Percentiles rank a stretch among this genome's conserved stretches.
Conservation (phyloP, 768 basidiomycete genomes). For the Leucosporidium yakuticum region DNA sequence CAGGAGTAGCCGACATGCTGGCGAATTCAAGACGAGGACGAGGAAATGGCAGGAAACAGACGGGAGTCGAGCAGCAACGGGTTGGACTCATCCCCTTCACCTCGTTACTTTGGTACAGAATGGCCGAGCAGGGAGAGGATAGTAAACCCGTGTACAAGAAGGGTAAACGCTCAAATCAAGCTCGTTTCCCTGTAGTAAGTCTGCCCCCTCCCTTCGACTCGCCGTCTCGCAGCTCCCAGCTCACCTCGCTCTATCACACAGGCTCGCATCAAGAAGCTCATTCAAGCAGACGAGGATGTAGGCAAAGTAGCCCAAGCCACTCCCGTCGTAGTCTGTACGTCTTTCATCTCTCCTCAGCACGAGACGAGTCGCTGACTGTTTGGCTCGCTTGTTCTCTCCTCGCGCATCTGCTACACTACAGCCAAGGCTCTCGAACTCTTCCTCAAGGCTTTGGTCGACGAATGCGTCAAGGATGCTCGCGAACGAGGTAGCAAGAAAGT, state of each 20-base stretch:
- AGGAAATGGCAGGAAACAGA: background rate
- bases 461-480: constrained; percentile 70
- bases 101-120: background rate
- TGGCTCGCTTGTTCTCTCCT: background rate
- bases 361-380: background rate
- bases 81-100: background rate
- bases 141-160: constrained; percentile 44
- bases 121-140: background rate
- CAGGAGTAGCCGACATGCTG: background rate
- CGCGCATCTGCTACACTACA: constrained; percentile 42
- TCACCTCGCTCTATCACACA: constrained; percentile 40
- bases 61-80: background rate
- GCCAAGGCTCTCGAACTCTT: constrained; percentile 94
- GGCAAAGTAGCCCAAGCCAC: constrained; percentile 96
- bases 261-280: constrained; percentile 98
- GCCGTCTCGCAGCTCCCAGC: background rate
- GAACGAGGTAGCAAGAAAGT: constrained; percentile 79
- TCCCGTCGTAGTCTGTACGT: constrained; percentile 90
- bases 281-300: constrained; percentile 99
- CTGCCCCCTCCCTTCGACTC: background rate
- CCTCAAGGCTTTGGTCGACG: constrained; percentile 72
- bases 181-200: constrained; percentile 83
- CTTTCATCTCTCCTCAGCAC: background rate
- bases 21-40: background rate
- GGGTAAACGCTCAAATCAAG: constrained; percentile 88